A percentile compares a stretch with the other conserved stretches of the same genome.
phyloP scores from a whole-genome alignment of 257 asterid genomes.

The Hygrophila difformis region DNA sequence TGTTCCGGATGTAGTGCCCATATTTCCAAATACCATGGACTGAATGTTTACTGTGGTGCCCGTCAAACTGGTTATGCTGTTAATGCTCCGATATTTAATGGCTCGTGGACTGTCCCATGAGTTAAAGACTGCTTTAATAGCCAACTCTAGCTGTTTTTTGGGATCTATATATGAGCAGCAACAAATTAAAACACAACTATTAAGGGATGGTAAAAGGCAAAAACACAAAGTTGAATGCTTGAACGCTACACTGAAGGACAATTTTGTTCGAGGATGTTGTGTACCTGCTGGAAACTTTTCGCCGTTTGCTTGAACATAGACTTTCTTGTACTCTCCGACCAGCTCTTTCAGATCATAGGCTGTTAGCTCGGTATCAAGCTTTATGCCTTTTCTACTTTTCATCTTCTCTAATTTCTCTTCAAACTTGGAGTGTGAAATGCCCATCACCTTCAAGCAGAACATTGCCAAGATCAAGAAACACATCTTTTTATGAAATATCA shows the following conservation, averaged over 20 bases:
- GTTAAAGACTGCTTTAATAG: no score
- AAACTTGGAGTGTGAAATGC: slow-evolving; percentile 64
- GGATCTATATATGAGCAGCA: slow-evolving; percentile 81
- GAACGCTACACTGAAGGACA: no score
- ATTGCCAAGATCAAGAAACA: no score
- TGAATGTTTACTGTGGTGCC: slow-evolving; percentile 96
- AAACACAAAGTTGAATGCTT: not conserved
- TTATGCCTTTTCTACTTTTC: slow-evolving; percentile 45
- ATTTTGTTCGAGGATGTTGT: not conserved
- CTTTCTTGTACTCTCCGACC: slow-evolving; percentile 77
- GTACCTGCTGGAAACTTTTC: slow-evolving; percentile 85
- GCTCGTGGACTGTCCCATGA: slow-evolving; percentile 98
- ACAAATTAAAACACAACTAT: slow-evolving; percentile 4
- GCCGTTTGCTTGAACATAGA: slow-evolving; percentile 62
- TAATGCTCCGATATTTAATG: slow-evolving; percentile 67
- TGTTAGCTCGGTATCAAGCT: slow-evolving; percentile 65
- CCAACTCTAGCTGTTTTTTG: no score
- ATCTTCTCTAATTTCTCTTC: slow-evolving; percentile 62
- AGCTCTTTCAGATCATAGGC: slow-evolving; percentile 72
- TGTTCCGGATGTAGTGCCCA: no score
- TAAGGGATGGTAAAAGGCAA: not conserved
- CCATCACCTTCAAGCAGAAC: slow-evolving; percentile 62
- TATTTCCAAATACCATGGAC: slow-evolving; percentile 94
- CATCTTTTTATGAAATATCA: no score
- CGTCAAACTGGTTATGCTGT: slow-evolving; percentile 74